Percentiles rank a stretch among this genome's conserved stretches.
Conservation (phyloP, 768 basidiomycete species). For the Galerina marginata region DNA sequence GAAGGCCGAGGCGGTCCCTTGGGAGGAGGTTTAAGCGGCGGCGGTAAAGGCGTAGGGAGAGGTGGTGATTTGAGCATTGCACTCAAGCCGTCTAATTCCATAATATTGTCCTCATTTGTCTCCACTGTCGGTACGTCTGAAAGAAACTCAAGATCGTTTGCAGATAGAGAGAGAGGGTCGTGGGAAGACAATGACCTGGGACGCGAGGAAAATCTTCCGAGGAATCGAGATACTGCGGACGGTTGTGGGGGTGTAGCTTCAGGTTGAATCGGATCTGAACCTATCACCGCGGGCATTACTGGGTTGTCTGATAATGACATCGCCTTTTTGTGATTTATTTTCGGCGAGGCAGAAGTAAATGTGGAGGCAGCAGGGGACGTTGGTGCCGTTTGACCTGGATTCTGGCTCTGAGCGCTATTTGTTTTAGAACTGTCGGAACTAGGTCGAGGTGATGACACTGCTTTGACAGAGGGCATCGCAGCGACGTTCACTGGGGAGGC, state of each 20-base stretch:
- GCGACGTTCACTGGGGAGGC: conserved; percentile 23
- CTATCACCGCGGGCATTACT: neutral
- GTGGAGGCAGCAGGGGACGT: conserved; percentile 15
- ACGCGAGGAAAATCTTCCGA: conserved; percentile 72
- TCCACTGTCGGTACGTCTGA: conserved; percentile 69
- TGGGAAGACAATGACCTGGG: conserved; percentile 39
- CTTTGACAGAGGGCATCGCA: conserved; percentile 20
- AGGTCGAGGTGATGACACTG: conserved; percentile 27
- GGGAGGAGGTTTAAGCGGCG: conserved; percentile 50
- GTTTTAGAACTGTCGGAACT: conserved; percentile 27
- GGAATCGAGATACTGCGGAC: conserved; percentile 84
- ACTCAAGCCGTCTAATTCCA: conserved; percentile 43
- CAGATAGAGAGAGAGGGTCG: conserved; percentile 72
- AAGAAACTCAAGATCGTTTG: conserved; percentile 84
- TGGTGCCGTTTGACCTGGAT: conserved; percentile 2
- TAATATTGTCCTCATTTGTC: conserved; percentile 44
- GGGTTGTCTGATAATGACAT: conserved; percentile 1
- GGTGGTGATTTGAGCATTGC: conserved; percentile 48
- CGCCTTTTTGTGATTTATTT: conserved; percentile 15
- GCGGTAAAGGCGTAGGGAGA: conserved; percentile 48
- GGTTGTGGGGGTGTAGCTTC: conserved; percentile 40
- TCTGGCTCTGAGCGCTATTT: conserved; percentile 7
- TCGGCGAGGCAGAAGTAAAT: conserved; percentile 17
- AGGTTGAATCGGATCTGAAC: conserved; percentile 12
- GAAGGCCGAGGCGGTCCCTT: conserved; percentile 39